Base-by-base conservation (phyloP, 139 green algal genomes). In the Micractinium sp. region DNA sequence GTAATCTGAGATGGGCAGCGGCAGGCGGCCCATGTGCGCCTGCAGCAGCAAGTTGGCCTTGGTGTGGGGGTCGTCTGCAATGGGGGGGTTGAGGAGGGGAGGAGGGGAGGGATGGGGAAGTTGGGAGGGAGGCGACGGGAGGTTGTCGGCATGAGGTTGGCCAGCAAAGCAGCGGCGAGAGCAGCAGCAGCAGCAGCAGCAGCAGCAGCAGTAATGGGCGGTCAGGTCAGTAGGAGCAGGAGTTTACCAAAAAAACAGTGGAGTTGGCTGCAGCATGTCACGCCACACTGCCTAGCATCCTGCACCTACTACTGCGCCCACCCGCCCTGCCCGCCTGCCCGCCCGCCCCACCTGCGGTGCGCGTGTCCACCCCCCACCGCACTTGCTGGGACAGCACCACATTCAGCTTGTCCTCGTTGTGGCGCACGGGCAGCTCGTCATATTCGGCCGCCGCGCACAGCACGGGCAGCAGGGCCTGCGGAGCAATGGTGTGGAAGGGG, bases 351-450 rank as follows among this genome's bases (percentile, higher is more conserved):
- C 86, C 86, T 81, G 87, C 83, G 7, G 93, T 94, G 29, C 92
- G 89, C 20, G 86, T 36, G 91, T 98, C 94, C 23, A 95, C 77
- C 0, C 63, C 77, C 87, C 91, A 94, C 19, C 93, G 88, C 71
- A 98, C 96, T 25, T 92, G 35, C 61, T 90, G 76, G 9, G 95
- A 90, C 66, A 99, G 91, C 25, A 94, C 67, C n/a, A 87, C 87
- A 89, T 99, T 99, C 71, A 99, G 90, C 86, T 96, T 96, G 92
- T 99, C 98, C 91, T 99, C 98, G 88, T 99, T 99, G 94, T 99
- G 98, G 0, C 98, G 93, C 84, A 99, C 98, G 0, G 98, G 98
- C 83, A 99, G 92, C 90, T 99, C 97, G 91, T 99, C 95, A 89
- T 96, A 99, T 95, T 99, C 98, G 20, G 95, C 85, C 14, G 94